A percentile compares a stretch with the other conserved stretches of the same genome.
These are phyloP conservation scores for Begonia masoniana DNA, from an alignment of 306 rosid species.

Conservation along the genomic window DNA sequence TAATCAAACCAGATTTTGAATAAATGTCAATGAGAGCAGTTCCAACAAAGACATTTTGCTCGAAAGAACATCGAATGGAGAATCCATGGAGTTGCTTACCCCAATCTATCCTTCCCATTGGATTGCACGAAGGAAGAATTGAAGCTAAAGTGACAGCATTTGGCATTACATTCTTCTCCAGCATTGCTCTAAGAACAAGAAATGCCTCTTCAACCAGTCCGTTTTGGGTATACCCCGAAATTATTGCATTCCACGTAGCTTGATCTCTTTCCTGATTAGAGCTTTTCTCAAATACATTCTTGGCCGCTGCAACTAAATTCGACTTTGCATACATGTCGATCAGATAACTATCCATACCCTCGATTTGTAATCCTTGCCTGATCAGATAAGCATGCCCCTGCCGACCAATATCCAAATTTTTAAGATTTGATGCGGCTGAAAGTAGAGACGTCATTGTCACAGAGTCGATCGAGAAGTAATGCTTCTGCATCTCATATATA, in stretches of 20 bases:
- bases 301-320: slow-evolving; percentile 41
- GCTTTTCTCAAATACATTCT: slow-evolving; percentile 34
- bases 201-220: slow-evolving; percentile 48
- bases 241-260: slow-evolving; percentile 75
- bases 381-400: slow-evolving; percentile 55
- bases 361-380: slow-evolving; percentile 54
- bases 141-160: slow-evolving; percentile 77
- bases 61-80: slow-evolving; percentile 43
- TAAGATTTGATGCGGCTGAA: slow-evolving; percentile 77
- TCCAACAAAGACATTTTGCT: slow-evolving; percentile 63
- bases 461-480: slow-evolving; percentile 37
- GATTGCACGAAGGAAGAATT: slow-evolving; percentile 65
- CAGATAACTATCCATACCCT: slow-evolving; percentile 77
- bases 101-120: slow-evolving; percentile 50
- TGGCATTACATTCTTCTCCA: slow-evolving; percentile 34
- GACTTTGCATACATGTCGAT: slow-evolving; percentile 84
- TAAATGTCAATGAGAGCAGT: slow-evolving; percentile 69
- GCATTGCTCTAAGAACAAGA: slow-evolving; percentile 38
- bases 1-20: slow-evolving; percentile 62
- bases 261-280: slow-evolving; percentile 37
- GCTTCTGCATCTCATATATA: slow-evolving; percentile 71
- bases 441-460: slow-evolving; percentile 55
- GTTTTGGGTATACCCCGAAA: slow-evolving; percentile 74
- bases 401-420: slow-evolving; percentile 45
- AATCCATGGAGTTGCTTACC: slow-evolving; percentile 74